Evolutionary conservation across 495 filamentous ascomycete species (phyloP).

Genomic region (Penicillium argentinense): DNA sequence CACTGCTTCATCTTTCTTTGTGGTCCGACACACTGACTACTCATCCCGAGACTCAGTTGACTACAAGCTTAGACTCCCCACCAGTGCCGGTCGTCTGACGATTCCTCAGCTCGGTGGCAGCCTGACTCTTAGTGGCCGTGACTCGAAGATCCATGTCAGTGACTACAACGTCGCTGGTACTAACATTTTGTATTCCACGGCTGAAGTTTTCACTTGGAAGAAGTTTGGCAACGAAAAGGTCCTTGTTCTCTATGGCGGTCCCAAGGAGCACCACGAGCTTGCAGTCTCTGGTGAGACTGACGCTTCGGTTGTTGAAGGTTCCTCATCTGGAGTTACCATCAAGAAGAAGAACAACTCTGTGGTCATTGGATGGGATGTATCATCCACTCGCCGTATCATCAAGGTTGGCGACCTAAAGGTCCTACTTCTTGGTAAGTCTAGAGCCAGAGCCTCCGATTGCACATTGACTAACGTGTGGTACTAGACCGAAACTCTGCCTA

Average conservation of each 20-base stretch:
- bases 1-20: conserved; percentile 56
- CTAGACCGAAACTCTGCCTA: conserved; percentile 70
- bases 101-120: conserved; percentile 63
- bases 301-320: conserved; percentile 51
- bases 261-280: conserved; percentile 70
- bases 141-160: conserved; percentile 73
- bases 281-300: conserved; percentile 46
- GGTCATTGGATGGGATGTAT: conserved; percentile 58
- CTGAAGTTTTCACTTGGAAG: conserved; percentile 74
- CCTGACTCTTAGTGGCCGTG: conserved; percentile 66
- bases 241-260: conserved; percentile 68
- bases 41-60: conserved; percentile 50
- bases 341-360: conserved; percentile 44
- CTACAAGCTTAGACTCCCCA: conserved; percentile 63
- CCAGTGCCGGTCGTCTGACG: conserved; percentile 58
- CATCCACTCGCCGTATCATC: conserved; percentile 51
- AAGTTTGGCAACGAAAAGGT: conserved; percentile 58
- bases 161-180: conserved; percentile 68
- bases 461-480: conserved; percentile 3
- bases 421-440: conserved; percentile 46
- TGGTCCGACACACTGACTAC: conserved; percentile 65
- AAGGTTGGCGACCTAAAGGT: conserved; percentile 56
- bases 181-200: conserved; percentile 70
- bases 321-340: conserved; percentile 33
- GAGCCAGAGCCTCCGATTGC: background rate